Percentiles rank a stretch among this genome's conserved stretches.
phyloP scores from a whole-genome alignment of 176 grass and related monocot genomes.

The Aechmea fasciata region DNA sequence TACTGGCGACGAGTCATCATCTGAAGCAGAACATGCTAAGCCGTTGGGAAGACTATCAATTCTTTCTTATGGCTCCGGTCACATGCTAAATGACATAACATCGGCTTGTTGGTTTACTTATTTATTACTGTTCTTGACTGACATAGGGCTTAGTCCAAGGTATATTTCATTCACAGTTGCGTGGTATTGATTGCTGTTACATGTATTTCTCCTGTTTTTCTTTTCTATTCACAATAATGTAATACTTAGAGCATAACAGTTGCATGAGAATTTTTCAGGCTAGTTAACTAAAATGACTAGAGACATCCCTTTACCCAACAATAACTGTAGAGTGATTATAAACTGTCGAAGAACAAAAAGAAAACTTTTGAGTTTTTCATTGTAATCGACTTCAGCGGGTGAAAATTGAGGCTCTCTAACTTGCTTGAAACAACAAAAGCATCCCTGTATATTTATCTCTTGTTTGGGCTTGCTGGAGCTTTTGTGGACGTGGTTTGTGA shows the following conservation, averaged over 20 bases:
- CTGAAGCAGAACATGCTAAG: conserved; percentile 37
- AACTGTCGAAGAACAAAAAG: no score
- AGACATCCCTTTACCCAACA: no score
- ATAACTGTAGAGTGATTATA: no score
- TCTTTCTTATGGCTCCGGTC: conserved; percentile 84
- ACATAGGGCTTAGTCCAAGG: conserved; percentile 78
- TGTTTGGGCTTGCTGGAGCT: no score
- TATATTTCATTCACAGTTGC: conserved; percentile 18
- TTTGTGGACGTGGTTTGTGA: no score
- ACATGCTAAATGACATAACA: conserved; percentile 99
- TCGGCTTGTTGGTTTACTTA: conserved; percentile 97
- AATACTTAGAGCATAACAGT: not conserved
- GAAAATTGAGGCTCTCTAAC: no score
- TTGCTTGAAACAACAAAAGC: no score
- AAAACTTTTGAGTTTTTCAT: no score
- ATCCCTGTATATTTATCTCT: no score
- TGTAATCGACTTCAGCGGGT: no score
- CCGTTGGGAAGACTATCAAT: conserved; percentile 55
- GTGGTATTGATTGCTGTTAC: not conserved
- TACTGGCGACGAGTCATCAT: conserved; percentile 17
- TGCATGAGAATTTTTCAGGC: no score
- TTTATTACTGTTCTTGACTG: conserved; percentile 78
- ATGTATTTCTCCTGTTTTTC: not conserved
- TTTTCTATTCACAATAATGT: not conserved
- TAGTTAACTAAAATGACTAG: not conserved